Conservation (phyloP, 305 asterid genomes). For the Rubia occidens region DNA sequence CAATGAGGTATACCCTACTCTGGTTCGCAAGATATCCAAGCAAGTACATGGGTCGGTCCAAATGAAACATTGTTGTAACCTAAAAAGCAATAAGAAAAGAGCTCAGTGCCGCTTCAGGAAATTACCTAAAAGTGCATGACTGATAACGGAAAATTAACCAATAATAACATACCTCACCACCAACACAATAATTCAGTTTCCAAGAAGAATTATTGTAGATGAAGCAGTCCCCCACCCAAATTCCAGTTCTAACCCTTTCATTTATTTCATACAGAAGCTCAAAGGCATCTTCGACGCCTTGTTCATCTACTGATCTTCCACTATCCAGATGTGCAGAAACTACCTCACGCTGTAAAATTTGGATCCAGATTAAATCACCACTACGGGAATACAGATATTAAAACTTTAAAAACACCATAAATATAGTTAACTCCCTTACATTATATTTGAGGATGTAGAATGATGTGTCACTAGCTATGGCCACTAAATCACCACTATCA, state of each 20-base stretch:
- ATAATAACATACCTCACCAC: conserved; percentile 69
- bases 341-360: conserved; percentile 69
- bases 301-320: conserved; percentile 74
- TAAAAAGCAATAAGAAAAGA: conserved; percentile 15
- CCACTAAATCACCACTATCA: conserved; percentile 95
- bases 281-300: conserved; percentile 93
- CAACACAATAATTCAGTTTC: conserved; percentile 97
- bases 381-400: not conserved
- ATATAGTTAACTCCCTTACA: conserved; percentile 33
- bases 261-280: conserved; percentile 82
- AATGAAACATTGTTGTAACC: conserved; percentile 97
- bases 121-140: conserved; percentile 6
- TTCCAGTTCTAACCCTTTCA: conserved; percentile 92
- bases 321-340: conserved; percentile 83
- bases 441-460: conserved; percentile 61
- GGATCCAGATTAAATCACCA: conserved; percentile 18
- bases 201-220: conserved; percentile 91
- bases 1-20: conserved; percentile 81
- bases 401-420: conserved; percentile 4
- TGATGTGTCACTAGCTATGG: conserved; percentile 58
- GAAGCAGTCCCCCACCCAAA: conserved; percentile 99
- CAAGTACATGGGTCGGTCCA: conserved; percentile 96
- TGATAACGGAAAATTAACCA: not conserved
- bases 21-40: conserved; percentile 96
- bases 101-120: not conserved